Base-by-base conservation (phyloP, 1,139 yeast species). In the Saccharomyces pastorianus region DNA sequence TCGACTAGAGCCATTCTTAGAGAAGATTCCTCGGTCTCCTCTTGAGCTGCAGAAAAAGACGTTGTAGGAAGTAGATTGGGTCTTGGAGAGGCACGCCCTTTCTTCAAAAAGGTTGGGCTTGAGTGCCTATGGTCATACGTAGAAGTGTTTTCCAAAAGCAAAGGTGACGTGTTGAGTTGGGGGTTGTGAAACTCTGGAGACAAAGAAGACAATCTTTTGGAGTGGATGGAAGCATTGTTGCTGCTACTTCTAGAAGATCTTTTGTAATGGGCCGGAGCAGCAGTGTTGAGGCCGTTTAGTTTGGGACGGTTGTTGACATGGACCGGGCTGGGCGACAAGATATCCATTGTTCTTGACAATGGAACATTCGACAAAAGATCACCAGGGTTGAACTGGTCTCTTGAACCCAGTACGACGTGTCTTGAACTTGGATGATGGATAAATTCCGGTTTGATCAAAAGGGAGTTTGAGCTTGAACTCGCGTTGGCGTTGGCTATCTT, bases 331-430 rank as follows among this genome's bases (percentile, higher is more conserved):
- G 42, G 42, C 8, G 42, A 38, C 42, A 38, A 6, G 13, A 38
- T 38, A 38, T 7, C 42, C 13, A 38, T 38, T 0, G 77, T 73
- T 59, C 91, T 74, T 0, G 90, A 81, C 3, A 88, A 70, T 0
- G 96, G 95, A 0, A 86, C 96, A 52, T 87, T 87, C 0, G 96
- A 86, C 14, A 89, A 72, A 54, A 89, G 74, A 67, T 89, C 96
- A 29, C 96, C 96, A 0, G 96, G 96, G 56, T 87, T 85, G n/a
- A 82, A 71, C 31, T 81, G 77, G 23, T 76, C 76, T 49, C 85
- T 73, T 0, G 90, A 80, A 51, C 80, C 83, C 42, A 88, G 70
- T 5, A 81, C 76, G 25, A 86, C 89, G 60, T 86, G 87, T 55
- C 88, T 74, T 1, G 91, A 83, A 14, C 67, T 67, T 13, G 42